phyloP scores from a whole-genome alignment of 257 asterid species.

The Craterostigma plantagineum region DNA sequence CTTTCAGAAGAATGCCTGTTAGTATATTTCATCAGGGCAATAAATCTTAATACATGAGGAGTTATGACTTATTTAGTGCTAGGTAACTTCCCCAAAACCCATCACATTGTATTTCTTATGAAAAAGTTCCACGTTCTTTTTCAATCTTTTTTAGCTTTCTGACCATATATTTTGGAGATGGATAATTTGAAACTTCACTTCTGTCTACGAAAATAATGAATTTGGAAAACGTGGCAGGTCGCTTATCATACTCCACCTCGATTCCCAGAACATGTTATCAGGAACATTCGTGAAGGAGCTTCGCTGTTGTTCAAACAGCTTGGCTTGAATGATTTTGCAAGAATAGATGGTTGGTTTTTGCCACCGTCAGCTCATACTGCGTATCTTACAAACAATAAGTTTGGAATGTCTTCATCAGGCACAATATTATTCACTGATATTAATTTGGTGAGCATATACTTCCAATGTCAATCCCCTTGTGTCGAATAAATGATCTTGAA shows the following conservation, averaged over 20 bases:
- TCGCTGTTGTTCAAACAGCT: conserved; percentile 52
- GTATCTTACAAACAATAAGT: conserved; percentile 32
- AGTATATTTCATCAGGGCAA: too few species aligned
- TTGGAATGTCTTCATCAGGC: conserved; percentile 48
- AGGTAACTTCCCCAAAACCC: too few species aligned
- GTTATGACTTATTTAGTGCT: too few species aligned
- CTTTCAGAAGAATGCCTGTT: too few species aligned
- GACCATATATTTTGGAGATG: too few species aligned
- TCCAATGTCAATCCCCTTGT: conserved; percentile 6
- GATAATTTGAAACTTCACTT: too few species aligned
- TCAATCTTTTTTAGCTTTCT: too few species aligned
- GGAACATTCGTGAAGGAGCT: conserved; percentile 69
- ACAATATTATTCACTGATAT: conserved; percentile 69
- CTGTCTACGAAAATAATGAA: too few species aligned
- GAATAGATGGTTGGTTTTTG: conserved; percentile 88
- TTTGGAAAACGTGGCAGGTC: conserved; percentile 26
- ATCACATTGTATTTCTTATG: too few species aligned
- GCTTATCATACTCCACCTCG: conserved; percentile 86
- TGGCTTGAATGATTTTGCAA: conserved; percentile 80
- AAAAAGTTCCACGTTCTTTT: too few species aligned
- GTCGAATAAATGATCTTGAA: conserved; percentile 7
- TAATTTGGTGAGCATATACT: conserved; percentile 44
- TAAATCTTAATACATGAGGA: too few species aligned
- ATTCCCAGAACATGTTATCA: conserved; percentile 47
- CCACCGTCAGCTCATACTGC: conserved; percentile 37